Conservation (phyloP, 495 filamentous ascomycete species). For the Rhypophila decipiens region DNA sequence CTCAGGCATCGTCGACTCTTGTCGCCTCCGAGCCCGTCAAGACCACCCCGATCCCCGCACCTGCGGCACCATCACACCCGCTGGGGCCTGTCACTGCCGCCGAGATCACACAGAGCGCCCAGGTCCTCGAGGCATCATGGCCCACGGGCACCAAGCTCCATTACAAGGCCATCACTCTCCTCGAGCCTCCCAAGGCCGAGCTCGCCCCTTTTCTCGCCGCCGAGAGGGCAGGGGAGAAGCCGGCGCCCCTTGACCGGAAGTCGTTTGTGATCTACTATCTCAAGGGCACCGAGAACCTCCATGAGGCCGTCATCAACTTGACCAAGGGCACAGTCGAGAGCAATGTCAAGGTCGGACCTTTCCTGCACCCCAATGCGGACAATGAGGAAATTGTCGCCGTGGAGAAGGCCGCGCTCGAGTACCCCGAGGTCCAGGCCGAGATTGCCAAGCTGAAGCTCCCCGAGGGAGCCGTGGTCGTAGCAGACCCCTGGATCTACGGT, state of each 20-base stretch:
- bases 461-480: constrained; percentile 51
- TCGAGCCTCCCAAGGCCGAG: constrained; percentile 57
- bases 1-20: not conserved
- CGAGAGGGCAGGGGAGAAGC: constrained; percentile 16
- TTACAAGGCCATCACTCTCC: constrained; percentile 61
- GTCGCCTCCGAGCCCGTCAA: not conserved
- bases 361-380: constrained; percentile 52
- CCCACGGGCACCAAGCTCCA: constrained; percentile 43
- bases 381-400: constrained; percentile 53
- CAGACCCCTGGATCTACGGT: constrained; percentile 72
- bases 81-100: constrained; percentile 51
- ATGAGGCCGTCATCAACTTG: constrained; percentile 59
- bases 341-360: constrained; percentile 52
- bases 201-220: constrained; percentile 42
- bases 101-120: constrained; percentile 46
- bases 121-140: constrained; percentile 42
- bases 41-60: not conserved
- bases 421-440: constrained; percentile 54
- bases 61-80: constrained; percentile 38
- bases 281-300: constrained; percentile 57
- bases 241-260: constrained; percentile 39
- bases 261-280: constrained; percentile 59
- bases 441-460: constrained; percentile 60
- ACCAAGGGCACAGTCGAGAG: constrained; percentile 45
- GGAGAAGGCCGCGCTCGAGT: constrained; percentile 50